Evolutionary conservation across 2,329 filamentous ascomycete genomes (phyloP).

Genomic region (Nothophaeocryptopus gaeumannii): DNA sequence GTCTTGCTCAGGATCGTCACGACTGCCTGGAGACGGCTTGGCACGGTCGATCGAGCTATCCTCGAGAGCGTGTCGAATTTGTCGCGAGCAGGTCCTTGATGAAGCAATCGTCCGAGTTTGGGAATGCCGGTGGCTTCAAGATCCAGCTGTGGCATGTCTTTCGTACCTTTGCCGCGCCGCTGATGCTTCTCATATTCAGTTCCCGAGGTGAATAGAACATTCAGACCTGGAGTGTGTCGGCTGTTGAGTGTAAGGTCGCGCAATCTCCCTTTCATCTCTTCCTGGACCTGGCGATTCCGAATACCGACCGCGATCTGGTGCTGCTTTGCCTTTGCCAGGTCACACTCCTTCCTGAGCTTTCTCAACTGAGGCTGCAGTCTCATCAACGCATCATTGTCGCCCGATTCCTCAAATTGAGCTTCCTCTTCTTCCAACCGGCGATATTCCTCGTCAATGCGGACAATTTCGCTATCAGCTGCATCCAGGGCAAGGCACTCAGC

Average conservation of each 20-base stretch:
- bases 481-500: not conserved
- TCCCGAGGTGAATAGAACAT: conserved; percentile 18
- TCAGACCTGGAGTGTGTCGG: conserved; percentile 15
- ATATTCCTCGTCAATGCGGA: not conserved
- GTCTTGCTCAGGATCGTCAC: conserved; percentile 6
- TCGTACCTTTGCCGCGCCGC: conserved; percentile 2
- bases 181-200: conserved; percentile 22
- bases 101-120: conserved; percentile 15
- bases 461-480: not conserved
- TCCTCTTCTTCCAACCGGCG: not conserved
- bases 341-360: not conserved
- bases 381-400: not conserved
- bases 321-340: not conserved
- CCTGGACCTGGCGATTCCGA: conserved; percentile 1
- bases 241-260: conserved; percentile 3
- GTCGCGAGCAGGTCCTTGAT: not conserved
- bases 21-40: not conserved
- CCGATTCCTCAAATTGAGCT: not conserved
- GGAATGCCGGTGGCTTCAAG: conserved; percentile 22
- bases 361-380: not conserved
- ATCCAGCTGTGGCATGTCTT: conserved; percentile 15
- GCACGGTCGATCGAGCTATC: conserved; percentile 1
- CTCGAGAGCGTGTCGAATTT: conserved; percentile 1
- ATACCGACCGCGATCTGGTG: conserved; percentile 12
- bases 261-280: conserved; percentile 7